Evolutionary conservation across 2,329 filamentous ascomycete genomes (phyloP).

Genomic region (Tolypocladium cylindrosporum): DNA sequence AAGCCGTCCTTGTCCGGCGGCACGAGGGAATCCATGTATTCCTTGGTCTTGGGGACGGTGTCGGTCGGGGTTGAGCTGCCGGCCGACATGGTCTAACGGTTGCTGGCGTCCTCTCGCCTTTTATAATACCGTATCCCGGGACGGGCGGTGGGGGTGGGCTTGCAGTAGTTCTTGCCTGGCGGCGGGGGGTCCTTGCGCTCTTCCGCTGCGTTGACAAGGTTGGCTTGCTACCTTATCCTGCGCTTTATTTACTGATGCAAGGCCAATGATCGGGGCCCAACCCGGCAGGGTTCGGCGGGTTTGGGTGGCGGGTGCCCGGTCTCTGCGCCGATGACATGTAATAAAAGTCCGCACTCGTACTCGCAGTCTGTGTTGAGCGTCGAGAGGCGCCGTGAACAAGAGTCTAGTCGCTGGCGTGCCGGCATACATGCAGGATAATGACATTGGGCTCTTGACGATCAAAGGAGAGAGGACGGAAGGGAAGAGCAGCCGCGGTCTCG

Average conservation of each 20-base stretch:
- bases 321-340: background rate
- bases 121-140: background rate
- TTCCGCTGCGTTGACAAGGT: background rate
- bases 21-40: constrained; percentile 41
- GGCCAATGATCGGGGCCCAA: background rate
- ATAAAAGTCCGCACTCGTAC: no score
- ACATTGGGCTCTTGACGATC: background rate
- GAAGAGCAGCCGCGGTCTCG: background rate
- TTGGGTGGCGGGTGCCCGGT: background rate
- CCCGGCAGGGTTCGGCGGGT: background rate
- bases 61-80: constrained; percentile 5
- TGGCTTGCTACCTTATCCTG: background rate
- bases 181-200: background rate
- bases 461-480: background rate
- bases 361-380: background rate
- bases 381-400: background rate
- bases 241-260: background rate
- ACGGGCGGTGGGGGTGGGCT: background rate
- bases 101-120: background rate
- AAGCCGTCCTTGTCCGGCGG: constrained; percentile 37
- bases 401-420: background rate
- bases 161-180: background rate
- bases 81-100: background rate
- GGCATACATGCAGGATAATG: background rate
- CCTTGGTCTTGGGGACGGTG: constrained; percentile 18